Evolutionary conservation across 768 basidiomycete genomes (phyloP), one percentile per base, ranked within the genome.

Genomic region (Boletus rubescentipes): DNA sequence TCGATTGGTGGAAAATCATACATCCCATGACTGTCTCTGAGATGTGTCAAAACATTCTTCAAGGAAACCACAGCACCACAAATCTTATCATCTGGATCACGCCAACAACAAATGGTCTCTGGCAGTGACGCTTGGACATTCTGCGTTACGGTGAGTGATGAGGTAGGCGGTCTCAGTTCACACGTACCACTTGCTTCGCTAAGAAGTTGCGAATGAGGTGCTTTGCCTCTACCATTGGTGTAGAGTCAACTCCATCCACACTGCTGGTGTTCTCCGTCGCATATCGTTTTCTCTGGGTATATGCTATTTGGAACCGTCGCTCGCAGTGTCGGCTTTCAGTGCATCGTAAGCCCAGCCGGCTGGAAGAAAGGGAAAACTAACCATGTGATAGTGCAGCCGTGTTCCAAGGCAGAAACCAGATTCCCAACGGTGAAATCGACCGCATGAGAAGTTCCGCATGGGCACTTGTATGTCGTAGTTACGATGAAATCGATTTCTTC

Each of bases 121-220:
- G 26, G 26, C 26, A 26, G 26, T 26, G 26, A 26, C 26, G 26
- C 26, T 26, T 26, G 26, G 26, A 26, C 26, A 26, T 26, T 26
- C 26, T 26, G 26, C 6, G 26, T 26, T 26, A 26, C 26, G 26
- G 26, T 26, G n/a, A n/a, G n/a, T 26, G 26, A 6, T 26, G 26
- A 26, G 26, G 26, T 26, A 4, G 26, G 26, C 6, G 10, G n/a
- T 14, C 43, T 14, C 12, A 23, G 6, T 34, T 21, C 8, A 10
- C 3, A 53, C 51, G 10, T 7, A 53, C 51, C 30, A 55, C 38
- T 20, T 39, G 30, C 29, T 45, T 54, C n/a, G 20, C 43, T 3
- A 56, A 2, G 20, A 58, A 46, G 10, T 50, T 50, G 1, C 44
- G 48, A 50, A 58, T 38, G 12, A 58, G 57, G 21, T 34, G 7